Evolutionary conservation across 129 eudicot species (phyloP).

Genomic region (Flaveria linearis): DNA sequence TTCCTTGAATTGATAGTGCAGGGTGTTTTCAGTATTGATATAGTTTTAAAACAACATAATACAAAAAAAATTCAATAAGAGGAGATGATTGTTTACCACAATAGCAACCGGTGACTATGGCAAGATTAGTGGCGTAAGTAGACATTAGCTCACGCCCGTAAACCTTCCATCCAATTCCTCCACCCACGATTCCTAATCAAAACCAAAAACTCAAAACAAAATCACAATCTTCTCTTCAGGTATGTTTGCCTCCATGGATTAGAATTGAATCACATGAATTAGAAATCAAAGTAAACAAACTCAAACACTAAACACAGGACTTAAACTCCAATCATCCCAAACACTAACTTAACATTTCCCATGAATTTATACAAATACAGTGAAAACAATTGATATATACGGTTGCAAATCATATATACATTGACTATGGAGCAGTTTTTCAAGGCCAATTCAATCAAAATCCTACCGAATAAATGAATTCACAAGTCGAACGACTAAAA

Average conservation of each 20-base stretch:
- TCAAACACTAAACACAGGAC: not conserved
- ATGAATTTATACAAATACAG: not conserved
- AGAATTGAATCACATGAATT: not conserved
- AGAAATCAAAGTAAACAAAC: not conserved
- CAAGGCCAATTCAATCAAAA: not conserved
- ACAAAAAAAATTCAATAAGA: not conserved
- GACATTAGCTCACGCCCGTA: constrained; percentile 68
- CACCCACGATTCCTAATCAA: constrained; percentile 70
- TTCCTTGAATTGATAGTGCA: not conserved
- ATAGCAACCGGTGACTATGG: constrained; percentile 82
- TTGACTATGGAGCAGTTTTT: not conserved
- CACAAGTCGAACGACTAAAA: not conserved
- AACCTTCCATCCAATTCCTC: constrained; percentile 68
- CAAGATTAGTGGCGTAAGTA: constrained; percentile 83
- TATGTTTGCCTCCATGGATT: constrained; percentile 1
- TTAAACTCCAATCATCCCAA: constrained; percentile 5
- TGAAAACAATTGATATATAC: not conserved
- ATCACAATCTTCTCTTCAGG: not conserved
- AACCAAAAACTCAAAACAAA: constrained; percentile 15
- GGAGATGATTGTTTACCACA: constrained; percentile 58
- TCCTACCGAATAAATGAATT: not conserved
- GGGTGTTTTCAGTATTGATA: not conserved
- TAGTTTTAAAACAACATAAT: not conserved
- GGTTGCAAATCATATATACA: not conserved
- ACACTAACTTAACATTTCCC: not conserved